Evolutionary conservation across 2,329 filamentous ascomycete species (phyloP), one percentile per base, ranked within the genome.

Genomic region (Aspergillus amoenus): DNA sequence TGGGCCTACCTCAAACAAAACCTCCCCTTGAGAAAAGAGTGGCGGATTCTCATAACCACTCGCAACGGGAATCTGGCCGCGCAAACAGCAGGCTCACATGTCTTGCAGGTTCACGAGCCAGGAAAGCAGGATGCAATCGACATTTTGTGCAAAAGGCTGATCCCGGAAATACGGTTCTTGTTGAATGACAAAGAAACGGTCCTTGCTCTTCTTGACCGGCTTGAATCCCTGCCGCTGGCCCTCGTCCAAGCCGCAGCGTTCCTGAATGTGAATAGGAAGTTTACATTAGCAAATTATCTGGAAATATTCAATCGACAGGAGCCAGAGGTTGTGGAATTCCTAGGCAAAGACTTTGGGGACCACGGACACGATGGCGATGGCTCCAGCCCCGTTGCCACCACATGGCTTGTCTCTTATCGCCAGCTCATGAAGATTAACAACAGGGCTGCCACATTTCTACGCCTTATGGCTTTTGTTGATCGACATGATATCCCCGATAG

Each of bases 391-490:
- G 52, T 61, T 11, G 39, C 49, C 2, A 43, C 37, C 1, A 62
- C 61, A 0, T 62, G 53, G 58, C 34, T 59, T 2, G 50, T 59
- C 6, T 59, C 53, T 6, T 62, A 59, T 13, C 8, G 54, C 5
- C 50, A 61, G 34, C 57, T 62, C 13, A 64, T 57, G 42, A 49
- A 56, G 17, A 43, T 62, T 12, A 42, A 47, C 21, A 1, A 11
- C 12, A 18, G 9, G 6, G 51, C 51, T 3, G 34, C 15, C 34
- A 7, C 32, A 3, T 54, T 66, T 43, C 60, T 75, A 1, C 61
- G 61, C 0, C 58, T 70, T 1, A 72, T 75, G 63, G 61, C 68
- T 6, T 70, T 70, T n/a, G 56, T 75, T 2, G 58, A 68, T 30
- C 60, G 59, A 1, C 62, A 60, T 6, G 58, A 64, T 30, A 71